Evolutionary conservation across 2,329 filamentous ascomycete genomes (phyloP).

Genomic region (Fusarium sp.): DNA sequence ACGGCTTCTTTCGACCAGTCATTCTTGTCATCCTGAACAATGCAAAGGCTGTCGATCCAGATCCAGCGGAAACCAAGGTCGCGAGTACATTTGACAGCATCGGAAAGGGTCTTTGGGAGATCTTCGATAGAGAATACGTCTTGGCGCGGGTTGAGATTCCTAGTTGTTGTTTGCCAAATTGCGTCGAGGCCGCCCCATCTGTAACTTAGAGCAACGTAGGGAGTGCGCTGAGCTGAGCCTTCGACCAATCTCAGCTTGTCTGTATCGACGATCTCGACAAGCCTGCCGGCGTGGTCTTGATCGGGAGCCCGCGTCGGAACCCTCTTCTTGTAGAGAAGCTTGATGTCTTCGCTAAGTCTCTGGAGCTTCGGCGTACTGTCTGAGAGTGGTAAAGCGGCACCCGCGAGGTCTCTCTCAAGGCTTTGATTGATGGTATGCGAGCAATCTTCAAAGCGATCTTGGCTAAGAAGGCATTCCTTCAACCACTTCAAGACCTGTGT

Average conservation of each 20-base stretch:
- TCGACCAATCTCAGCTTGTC: not conserved
- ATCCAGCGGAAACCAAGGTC: not conserved
- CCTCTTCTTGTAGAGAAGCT: not conserved
- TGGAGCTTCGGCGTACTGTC: too few species aligned
- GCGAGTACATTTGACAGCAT: not conserved
- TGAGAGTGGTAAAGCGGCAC: too few species aligned
- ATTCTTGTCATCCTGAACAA: not conserved
- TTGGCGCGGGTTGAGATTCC: not conserved
- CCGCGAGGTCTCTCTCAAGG: rapidly evolving
- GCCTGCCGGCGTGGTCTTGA: not conserved
- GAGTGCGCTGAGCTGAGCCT: not conserved
- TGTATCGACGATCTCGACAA: not conserved
- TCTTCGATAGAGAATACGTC: not conserved
- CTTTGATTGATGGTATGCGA: not conserved
- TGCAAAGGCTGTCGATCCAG: slow-evolving; percentile 13
- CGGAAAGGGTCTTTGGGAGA: not conserved
- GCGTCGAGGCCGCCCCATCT: slow-evolving; percentile 9
- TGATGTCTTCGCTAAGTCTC: not conserved
- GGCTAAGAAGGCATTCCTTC: not conserved
- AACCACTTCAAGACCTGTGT: not conserved
- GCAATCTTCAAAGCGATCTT: not conserved
- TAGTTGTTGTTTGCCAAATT: slow-evolving; percentile 3
- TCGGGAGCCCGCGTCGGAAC: rapidly evolving
- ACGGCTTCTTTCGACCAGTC: slow-evolving; percentile 12
- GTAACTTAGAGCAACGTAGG: slow-evolving; percentile 3